Percentiles rank a stretch among this genome's conserved stretches.
These are phyloP conservation scores for Suhomyces prunicola DNA, from an alignment of 805 yeast species.

Conservation along the genomic window DNA sequence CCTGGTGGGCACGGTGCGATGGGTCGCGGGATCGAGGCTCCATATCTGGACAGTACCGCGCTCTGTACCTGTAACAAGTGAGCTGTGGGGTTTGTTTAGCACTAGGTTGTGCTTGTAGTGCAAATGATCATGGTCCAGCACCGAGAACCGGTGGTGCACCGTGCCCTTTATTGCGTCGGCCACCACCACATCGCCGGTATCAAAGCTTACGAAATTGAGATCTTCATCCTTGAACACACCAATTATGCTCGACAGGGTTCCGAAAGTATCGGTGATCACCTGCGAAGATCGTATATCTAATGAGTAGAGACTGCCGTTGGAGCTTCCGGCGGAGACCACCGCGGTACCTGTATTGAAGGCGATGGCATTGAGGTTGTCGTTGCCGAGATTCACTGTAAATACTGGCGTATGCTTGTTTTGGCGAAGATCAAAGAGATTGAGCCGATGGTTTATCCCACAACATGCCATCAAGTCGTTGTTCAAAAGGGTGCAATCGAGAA, in stretches of 20 bases:
- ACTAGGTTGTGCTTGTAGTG: constrained; percentile 8
- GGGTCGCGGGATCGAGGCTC: constrained; percentile 2
- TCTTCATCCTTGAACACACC: not conserved
- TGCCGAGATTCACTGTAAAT: constrained; percentile 15
- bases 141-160: not conserved
- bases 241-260: not conserved
- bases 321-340: constrained; percentile 16
- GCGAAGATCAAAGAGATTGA: constrained; percentile 24
- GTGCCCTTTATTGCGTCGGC: not conserved
- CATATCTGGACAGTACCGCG: constrained; percentile 17
- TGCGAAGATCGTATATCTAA: constrained; percentile 22
- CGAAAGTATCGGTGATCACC: constrained; percentile 4
- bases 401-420: constrained; percentile 11
- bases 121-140: not conserved
- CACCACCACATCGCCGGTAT: not conserved
- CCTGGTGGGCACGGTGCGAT: not conserved
- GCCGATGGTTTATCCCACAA: constrained; percentile 24
- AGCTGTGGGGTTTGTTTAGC: not conserved
- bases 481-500: constrained; percentile 20
- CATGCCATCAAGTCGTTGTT: constrained; percentile 17
- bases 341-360: constrained; percentile 9
- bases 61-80: constrained; percentile 17
- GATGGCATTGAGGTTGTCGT: constrained; percentile 23
- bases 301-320: constrained; percentile 18
- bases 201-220: not conserved